Conservation (phyloP, 2,329 filamentous ascomycete genomes). For the Pseudonectria foliicola region DNA sequence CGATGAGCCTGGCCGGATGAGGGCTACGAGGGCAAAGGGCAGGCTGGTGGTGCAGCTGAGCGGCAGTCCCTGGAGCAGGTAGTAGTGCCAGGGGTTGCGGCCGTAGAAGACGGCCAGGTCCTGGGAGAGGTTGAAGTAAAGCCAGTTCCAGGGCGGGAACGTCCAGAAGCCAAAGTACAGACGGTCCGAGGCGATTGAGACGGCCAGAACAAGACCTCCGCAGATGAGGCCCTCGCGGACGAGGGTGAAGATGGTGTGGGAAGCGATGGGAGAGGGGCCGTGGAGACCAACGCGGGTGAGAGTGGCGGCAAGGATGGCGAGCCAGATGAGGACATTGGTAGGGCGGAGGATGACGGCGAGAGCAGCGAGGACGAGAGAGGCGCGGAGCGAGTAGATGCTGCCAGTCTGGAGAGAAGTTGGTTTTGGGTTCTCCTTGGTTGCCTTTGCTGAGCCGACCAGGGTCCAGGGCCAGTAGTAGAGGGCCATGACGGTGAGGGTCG, state of each 20-base stretch:
- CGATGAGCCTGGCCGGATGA: slow-evolving; percentile 44
- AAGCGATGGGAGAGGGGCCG: slow-evolving; percentile 34
- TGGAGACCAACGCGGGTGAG: slow-evolving; percentile 34
- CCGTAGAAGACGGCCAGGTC: slow-evolving; percentile 91
- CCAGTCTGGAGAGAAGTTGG: slow-evolving; percentile 15
- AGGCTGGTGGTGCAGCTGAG: slow-evolving; percentile 77
- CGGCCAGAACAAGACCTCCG: slow-evolving; percentile 50
- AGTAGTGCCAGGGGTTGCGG: slow-evolving; percentile 85
- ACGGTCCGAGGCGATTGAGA: slow-evolving; percentile 64
- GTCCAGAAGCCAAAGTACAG: slow-evolving; percentile 81
- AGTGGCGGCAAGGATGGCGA: slow-evolving; percentile 47
- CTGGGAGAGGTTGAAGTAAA: slow-evolving; percentile 85
- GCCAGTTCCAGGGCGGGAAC: slow-evolving; percentile 78
- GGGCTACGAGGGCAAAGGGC: slow-evolving; percentile 63
- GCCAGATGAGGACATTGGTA: slow-evolving; percentile 85
- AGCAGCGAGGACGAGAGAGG: slow-evolving; percentile 68
- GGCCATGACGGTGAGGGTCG: slow-evolving; percentile 74
- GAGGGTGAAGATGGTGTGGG: slow-evolving; percentile 44
- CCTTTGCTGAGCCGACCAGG: slow-evolving; percentile 41
- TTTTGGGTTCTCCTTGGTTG: slow-evolving; percentile 34
- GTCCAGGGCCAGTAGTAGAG: slow-evolving; percentile 85
- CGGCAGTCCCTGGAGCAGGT: slow-evolving; percentile 81
- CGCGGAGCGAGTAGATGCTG: slow-evolving; percentile 30
- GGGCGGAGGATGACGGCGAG: slow-evolving; percentile 80
- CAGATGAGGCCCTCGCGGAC: slow-evolving; percentile 59